Conservation (phyloP, 129 eudicot species). For the Cynara cardunculus region DNA sequence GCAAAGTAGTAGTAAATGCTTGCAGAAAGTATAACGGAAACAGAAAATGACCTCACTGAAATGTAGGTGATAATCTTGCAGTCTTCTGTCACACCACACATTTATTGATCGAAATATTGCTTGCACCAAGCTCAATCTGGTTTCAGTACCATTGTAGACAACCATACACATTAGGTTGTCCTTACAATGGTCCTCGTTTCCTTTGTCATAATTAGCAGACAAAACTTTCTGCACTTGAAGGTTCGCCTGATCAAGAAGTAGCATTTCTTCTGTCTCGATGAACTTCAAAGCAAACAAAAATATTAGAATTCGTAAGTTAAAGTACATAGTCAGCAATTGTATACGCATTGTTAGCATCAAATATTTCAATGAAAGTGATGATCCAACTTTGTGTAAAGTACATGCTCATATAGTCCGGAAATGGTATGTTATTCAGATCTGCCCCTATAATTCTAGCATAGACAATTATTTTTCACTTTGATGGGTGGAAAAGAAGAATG, state of each 20-base stretch:
- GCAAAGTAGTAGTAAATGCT: background rate
- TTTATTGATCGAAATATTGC: conserved; percentile 60
- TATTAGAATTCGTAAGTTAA: conserved; percentile 13
- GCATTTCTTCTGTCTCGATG: conserved; percentile 54
- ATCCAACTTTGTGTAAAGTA: background rate
- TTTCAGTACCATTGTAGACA: conserved; percentile 31
- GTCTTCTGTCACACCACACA: conserved; percentile 66
- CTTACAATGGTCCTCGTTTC: conserved; percentile 44
- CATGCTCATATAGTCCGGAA: background rate
- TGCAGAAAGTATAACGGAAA: conserved; percentile 17
- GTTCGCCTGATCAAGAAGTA: conserved; percentile 63
- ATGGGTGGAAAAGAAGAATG: background rate
- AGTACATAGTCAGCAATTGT: background rate
- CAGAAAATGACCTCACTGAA: conserved; percentile 63
- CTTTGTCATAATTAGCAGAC: conserved; percentile 35
- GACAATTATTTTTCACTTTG: background rate
- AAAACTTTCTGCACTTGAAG: conserved; percentile 56
- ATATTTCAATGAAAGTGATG: background rate
- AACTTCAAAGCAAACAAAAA: conserved; percentile 49
- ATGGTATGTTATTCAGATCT: background rate
- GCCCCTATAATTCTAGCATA: background rate
- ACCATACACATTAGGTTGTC: conserved; percentile 41
- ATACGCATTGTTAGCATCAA: background rate
- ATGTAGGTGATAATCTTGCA: conserved; percentile 86
- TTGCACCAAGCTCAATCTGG: conserved; percentile 49